A percentile compares a stretch with the other conserved stretches of the same genome.
Conservation (phyloP, 1,284 basidiomycete species). For the Earliella scabrosa region DNA sequence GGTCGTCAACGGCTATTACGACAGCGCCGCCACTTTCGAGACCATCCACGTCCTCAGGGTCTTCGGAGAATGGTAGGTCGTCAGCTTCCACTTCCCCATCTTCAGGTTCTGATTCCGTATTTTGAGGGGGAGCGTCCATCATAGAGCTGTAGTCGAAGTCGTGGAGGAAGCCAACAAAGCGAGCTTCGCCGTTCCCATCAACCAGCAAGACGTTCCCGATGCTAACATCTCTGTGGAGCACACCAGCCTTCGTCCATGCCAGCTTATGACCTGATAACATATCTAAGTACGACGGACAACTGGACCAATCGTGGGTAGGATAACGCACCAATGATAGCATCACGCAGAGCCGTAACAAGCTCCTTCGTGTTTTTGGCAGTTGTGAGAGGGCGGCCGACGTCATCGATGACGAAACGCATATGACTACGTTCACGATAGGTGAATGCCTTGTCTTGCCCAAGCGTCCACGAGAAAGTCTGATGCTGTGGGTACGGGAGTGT, state of each 20-base stretch:
- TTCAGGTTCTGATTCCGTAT: neutral
- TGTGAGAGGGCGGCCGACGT: constrained; percentile 14
- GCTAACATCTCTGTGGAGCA: constrained; percentile 21
- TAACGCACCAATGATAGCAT: constrained; percentile 16
- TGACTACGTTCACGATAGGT: constrained; percentile 19
- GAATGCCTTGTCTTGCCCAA: neutral
- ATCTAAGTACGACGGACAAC: no score
- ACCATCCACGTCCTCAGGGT: constrained; percentile 1
- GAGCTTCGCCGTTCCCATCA: neutral
- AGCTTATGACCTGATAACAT: constrained; percentile 16
- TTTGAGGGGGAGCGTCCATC: neutral
- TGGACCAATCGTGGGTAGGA: no score
- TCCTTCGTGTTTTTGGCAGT: constrained; percentile 14
- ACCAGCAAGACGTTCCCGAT: constrained; percentile 15
- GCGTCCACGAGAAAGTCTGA: constrained; percentile 12
- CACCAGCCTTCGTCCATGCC: neutral
- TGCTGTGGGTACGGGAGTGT: constrained; percentile 10
- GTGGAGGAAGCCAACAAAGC: constrained; percentile 9
- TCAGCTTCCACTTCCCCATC: neutral
- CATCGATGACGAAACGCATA: constrained; percentile 18
- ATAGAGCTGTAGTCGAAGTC: constrained; percentile 14
- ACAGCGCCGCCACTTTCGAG: neutral
- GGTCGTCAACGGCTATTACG: neutral
- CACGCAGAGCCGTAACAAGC: constrained; percentile 7
- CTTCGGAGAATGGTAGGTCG: neutral